Conservation (phyloP, 1,284 basidiomycete genomes). For the Singerocomus inundabilis region DNA sequence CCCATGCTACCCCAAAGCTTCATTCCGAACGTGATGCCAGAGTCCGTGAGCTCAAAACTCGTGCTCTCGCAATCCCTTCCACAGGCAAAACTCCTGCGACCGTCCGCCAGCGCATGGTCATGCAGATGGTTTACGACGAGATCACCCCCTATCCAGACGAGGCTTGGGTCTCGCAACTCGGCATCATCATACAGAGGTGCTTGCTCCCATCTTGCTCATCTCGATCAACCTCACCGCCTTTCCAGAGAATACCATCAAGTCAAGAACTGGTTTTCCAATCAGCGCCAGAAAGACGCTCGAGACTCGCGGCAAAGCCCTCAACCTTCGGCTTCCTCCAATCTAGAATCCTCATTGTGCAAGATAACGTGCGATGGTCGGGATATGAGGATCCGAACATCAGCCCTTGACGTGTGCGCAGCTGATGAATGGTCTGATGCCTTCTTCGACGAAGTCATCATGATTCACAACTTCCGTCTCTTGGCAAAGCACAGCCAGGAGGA, state of each 20-base stretch:
- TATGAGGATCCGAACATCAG: constrained; percentile 46
- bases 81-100: constrained; percentile 57
- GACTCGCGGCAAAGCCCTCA: constrained; percentile 38
- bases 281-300: constrained; percentile 47
- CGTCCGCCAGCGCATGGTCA: constrained; percentile 48
- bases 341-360: constrained; percentile 35
- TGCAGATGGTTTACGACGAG: constrained; percentile 57
- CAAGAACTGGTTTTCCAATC: constrained; percentile 62
- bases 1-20: constrained; percentile 18
- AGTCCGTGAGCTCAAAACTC: constrained; percentile 40
- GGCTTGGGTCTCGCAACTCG: constrained; percentile 47
- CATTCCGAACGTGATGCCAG: constrained; percentile 31
- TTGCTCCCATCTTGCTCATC: constrained; percentile 6
- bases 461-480: constrained; percentile 46
- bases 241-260: constrained; percentile 53
- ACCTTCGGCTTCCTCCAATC: constrained; percentile 26
- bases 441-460: constrained; percentile 56
- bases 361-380: constrained; percentile 43
- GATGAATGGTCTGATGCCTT: constrained; percentile 55
- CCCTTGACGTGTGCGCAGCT: constrained; percentile 38
- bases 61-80: constrained; percentile 48
- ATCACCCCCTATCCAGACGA: constrained; percentile 59
- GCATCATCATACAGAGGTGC: constrained; percentile 50
- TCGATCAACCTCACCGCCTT: constrained; percentile 8
- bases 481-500: constrained; percentile 38